phyloP scores from a whole-genome alignment of 2,329 filamentous ascomycete species.

The Trichophyton simii region DNA sequence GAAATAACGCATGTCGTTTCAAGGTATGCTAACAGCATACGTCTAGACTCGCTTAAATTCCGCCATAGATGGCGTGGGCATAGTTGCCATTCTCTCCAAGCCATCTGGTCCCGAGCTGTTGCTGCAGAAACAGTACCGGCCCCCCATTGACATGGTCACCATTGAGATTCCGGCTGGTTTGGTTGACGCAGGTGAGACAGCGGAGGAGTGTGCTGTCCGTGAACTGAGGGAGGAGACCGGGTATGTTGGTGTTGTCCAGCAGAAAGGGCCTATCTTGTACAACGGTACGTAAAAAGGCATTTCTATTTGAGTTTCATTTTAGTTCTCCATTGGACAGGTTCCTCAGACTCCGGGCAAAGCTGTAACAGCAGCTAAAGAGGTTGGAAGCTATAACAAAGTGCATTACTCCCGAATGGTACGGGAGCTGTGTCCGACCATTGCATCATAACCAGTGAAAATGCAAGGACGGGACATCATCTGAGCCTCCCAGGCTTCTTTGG shows the following conservation, averaged over 20 bases:
- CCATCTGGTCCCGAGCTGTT: conserved; percentile 39
- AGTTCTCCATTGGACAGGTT: background rate
- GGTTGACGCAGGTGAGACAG: conserved; percentile 45
- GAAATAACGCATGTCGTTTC: background rate
- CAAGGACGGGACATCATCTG: too few species aligned
- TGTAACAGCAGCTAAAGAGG: too few species aligned
- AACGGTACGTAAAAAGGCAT: conserved; percentile 26
- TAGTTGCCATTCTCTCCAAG: conserved; percentile 46
- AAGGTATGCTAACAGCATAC: background rate
- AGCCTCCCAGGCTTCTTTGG: too few species aligned
- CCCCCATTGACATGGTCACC: conserved; percentile 45
- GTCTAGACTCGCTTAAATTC: conserved; percentile 37
- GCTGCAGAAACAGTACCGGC: conserved; percentile 48
- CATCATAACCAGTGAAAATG: too few species aligned
- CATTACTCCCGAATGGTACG: too few species aligned
- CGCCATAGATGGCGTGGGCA: conserved; percentile 45
- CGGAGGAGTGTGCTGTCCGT: conserved; percentile 43
- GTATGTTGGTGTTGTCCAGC: conserved; percentile 40
- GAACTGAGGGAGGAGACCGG: conserved; percentile 53
- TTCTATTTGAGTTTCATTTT: background rate
- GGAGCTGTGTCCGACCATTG: too few species aligned
- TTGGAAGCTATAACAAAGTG: too few species aligned
- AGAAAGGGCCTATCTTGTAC: conserved; percentile 33
- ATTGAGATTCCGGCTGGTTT: conserved; percentile 51
- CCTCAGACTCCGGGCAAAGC: too few species aligned